Conservation (phyloP, 1,284 basidiomycete species). For the Gomphus bonarii region DNA sequence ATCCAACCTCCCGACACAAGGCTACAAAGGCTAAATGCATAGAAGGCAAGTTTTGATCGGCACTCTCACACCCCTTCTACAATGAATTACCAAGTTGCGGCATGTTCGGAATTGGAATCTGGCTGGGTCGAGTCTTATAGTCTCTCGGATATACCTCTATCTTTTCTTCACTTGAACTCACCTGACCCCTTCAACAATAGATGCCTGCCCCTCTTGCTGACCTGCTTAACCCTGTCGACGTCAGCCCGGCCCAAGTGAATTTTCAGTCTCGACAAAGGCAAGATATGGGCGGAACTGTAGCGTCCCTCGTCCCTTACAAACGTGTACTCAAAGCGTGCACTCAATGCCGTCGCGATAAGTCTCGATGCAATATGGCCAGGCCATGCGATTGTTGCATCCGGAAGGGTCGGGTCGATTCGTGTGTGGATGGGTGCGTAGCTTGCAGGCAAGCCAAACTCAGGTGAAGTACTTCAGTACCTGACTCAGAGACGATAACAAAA, state of each 20-base stretch:
- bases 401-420: not conserved
- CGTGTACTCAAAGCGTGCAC: conserved; percentile 6
- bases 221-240: not conserved
- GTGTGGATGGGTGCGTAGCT: conserved; percentile 5
- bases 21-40: not conserved
- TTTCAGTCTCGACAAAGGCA: not conserved
- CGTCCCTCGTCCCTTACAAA: not conserved
- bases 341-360: conserved; percentile 31
- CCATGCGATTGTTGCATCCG: conserved; percentile 2
- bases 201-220: not conserved
- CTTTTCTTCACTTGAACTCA: not conserved
- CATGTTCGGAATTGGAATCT: conserved; percentile 1
- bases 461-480: not conserved
- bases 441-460: conserved; percentile 1
- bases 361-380: conserved; percentile 10
- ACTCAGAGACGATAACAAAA: not conserved
- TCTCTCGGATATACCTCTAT: not conserved
- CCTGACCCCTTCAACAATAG: not conserved
- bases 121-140: conserved; percentile 2
- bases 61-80: not conserved
- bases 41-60: conserved; percentile 5
- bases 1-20: not conserved
- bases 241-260: not conserved
- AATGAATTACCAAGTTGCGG: not conserved
- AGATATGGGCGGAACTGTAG: not conserved